Evolutionary conservation across 2,329 filamentous ascomycete genomes (phyloP), one percentile per base, ranked within the genome.

Genomic region (Dactylonectria macrodidyma): DNA sequence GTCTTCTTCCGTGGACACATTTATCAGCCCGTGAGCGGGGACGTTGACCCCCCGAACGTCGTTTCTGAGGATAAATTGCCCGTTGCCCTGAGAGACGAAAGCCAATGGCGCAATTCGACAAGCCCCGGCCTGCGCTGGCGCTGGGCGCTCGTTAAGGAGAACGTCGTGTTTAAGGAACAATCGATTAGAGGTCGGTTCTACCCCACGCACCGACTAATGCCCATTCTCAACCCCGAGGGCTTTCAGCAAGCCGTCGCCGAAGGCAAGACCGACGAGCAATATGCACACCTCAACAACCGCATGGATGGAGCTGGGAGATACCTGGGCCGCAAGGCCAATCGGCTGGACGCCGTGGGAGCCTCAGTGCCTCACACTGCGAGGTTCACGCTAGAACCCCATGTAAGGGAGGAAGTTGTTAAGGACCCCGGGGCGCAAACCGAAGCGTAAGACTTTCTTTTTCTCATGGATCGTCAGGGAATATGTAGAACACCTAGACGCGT

Each of bases 151-250:
- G 79, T 84, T 33, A 81, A 80, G 68, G 84, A 86, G 66, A 84
- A 85, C 70, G 78, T 80, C n/a, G 79, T 82, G 51, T 75, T 88
- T 22, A 82, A 84, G 68, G 87, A 89, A 72, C 74, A 76, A 14
- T 81, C 81, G 24, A 81, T 90, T 58, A 81, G 83, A 65, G 88
- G 88, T 58, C 82, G 88, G n/a, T 89, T 89, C 78, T 90, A 90
- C 78, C 85, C 88, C 16, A 86, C 86, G n/a, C 79, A 84, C 65
- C 81, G 83, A 65, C 80, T 90, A 41, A 85, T 88, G 77, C 82
- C 83, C 16, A 83, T 89, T 62, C 78, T 89, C 60, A 81, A 86
- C 47, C 79, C 80, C 10, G 75, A 73, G 1, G 77, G 76, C 5
- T 84, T 83, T 65, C 77, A 83, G 47, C 76, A 77, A 5, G 79